phyloP scores from a whole-genome alignment of 2,329 filamentous ascomycete genomes.

The Cercospora brassicicola region DNA sequence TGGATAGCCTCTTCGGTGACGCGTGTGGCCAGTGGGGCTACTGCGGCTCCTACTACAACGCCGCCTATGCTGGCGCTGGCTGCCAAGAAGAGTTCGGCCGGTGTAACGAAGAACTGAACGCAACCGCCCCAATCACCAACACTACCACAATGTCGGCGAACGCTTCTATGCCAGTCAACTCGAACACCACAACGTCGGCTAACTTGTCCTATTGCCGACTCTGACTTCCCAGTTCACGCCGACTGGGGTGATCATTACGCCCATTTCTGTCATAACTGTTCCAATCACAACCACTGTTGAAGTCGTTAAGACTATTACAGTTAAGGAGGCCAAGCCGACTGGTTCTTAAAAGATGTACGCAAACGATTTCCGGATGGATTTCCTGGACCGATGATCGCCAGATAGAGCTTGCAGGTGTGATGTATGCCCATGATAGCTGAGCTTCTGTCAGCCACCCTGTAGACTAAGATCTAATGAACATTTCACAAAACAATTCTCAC shows the following conservation, averaged over 20 bases:
- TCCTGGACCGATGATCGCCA: not conserved
- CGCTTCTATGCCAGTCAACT: not conserved
- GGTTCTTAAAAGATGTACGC: not conserved
- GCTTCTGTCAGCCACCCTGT: not conserved
- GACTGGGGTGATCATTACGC: not conserved
- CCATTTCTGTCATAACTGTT: not conserved
- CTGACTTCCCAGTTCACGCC: not conserved
- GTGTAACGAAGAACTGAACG: not conserved
- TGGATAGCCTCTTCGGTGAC: not conserved
- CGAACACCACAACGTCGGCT: not conserved
- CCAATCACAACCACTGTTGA: not conserved
- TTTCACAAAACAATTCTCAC: not conserved
- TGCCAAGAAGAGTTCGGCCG: not conserved
- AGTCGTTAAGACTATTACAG: not conserved
- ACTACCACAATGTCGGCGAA: not conserved
- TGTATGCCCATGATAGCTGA: not conserved
- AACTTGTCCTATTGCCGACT: not conserved
- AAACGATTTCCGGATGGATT: not conserved
- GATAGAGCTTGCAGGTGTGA: not conserved
- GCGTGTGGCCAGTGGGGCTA: not conserved
- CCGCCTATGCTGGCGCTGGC: not conserved
- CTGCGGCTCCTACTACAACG: slow-evolving; percentile 10
- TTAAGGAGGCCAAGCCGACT: not conserved
- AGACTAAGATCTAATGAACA: not conserved
- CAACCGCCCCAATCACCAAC: accelerated